phyloP scores from a whole-genome alignment of 192 early-diverging fungal genomes.

The Backusella liffmaniae region DNA sequence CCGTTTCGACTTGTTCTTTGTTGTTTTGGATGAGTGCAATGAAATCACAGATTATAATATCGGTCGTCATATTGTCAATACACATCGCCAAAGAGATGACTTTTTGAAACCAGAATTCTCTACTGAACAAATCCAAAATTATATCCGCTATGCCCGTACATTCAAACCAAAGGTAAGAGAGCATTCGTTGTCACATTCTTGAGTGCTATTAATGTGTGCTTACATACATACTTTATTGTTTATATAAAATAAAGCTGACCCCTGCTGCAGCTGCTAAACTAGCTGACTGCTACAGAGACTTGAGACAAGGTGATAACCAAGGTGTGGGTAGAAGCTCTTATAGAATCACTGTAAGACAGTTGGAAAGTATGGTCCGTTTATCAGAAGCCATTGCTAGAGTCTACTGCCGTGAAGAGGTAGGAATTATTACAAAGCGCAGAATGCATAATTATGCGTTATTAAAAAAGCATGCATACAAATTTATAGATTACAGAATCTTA shows the following conservation, averaged over 20 bases:
- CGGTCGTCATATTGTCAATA: conserved; percentile 87
- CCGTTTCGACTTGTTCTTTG: conserved; percentile 97
- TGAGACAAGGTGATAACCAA: conserved; percentile 84
- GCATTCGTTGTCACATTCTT: not conserved
- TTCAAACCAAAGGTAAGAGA: conserved; percentile 72
- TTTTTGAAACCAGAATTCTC: conserved; percentile 71
- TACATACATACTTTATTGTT: not conserved
- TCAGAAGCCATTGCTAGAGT: conserved; percentile 94
- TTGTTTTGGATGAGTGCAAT: conserved; percentile 93
- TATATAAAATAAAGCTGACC: conserved; percentile 40
- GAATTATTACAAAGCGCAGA: not conserved
- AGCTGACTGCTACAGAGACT: conserved; percentile 80
- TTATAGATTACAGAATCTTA: conserved; percentile 63
- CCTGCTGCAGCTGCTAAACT: conserved; percentile 75
- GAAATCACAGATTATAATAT: conserved; percentile 86
- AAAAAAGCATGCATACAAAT: not conserved
- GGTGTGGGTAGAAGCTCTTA: conserved; percentile 70
- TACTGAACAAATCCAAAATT: conserved; percentile 75
- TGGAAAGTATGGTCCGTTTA: conserved; percentile 94
- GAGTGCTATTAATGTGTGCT: not conserved
- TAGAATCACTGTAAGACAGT: conserved; percentile 94
- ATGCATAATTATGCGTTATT: not conserved
- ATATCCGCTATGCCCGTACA: conserved; percentile 87
- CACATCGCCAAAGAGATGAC: conserved; percentile 71
- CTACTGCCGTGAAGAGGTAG: conserved; percentile 64